Conservation (phyloP, 371 early-diverging fungal species). For the Parasitella parasitica region DNA sequence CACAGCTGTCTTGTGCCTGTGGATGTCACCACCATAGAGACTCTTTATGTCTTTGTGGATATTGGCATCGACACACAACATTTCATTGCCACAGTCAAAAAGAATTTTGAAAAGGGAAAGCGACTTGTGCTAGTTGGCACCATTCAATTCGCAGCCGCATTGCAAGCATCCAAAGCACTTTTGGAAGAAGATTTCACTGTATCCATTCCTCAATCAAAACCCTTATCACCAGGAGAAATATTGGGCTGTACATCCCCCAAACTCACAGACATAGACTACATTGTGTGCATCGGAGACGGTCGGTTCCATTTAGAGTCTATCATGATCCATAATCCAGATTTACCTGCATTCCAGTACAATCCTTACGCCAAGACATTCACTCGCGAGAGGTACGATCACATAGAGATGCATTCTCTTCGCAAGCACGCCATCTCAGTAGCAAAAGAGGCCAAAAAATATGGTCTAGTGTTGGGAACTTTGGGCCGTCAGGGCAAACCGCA, state of each 20-base stretch:
- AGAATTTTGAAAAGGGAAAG: conserved; percentile 77
- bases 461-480: conserved; percentile 94
- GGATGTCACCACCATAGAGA: conserved; percentile 91
- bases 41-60: conserved; percentile 99
- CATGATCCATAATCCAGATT: conserved; percentile 97
- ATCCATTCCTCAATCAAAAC: conserved; percentile 90
- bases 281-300: conserved; percentile 95
- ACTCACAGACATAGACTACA: conserved; percentile 68
- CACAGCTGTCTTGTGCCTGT: conserved; percentile 98
- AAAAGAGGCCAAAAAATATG: conserved; percentile 75
- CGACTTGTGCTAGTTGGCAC: conserved; percentile 90
- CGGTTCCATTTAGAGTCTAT: conserved; percentile 99
- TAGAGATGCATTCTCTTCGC: conserved; percentile 87
- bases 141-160: conserved; percentile 94
- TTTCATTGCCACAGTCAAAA: conserved; percentile 85
- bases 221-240: conserved; percentile 97
- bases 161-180: conserved; percentile 73
- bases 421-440: conserved; percentile 79
- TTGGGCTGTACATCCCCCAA: conserved; percentile 99
- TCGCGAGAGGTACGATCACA: conserved; percentile 92
- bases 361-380: conserved; percentile 95
- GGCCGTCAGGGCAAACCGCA: conserved; percentile 98
- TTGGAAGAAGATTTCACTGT: conserved; percentile 68
- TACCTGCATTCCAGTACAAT: conserved; percentile 96
- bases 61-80: conserved; percentile 96